phyloP scores from a whole-genome alignment of 805 yeast species.

The Ogataea naganishii region DNA sequence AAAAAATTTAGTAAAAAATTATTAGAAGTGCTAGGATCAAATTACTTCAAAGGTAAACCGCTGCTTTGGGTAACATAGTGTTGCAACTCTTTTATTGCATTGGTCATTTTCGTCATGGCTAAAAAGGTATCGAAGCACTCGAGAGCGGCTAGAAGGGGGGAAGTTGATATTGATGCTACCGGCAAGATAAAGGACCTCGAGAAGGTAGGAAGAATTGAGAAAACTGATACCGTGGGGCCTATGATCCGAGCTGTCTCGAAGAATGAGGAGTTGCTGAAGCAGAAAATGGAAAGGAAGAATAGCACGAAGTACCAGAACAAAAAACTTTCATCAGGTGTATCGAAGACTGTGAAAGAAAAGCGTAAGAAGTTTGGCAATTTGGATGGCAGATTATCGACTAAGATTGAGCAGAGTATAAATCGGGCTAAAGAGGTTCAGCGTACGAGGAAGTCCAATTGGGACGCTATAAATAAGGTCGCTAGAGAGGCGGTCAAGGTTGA shows the following conservation, averaged over 20 bases:
- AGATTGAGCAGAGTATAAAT: constrained; percentile 55
- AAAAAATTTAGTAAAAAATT: too few relatives aligned
- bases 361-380: constrained; percentile 41
- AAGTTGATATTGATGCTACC: constrained; percentile 27
- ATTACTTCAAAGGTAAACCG: too few relatives aligned
- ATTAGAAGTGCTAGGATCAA: too few relatives aligned
- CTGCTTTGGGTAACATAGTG: too few relatives aligned
- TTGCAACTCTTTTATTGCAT: too few relatives aligned
- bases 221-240: constrained; percentile 51
- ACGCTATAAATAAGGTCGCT: constrained; percentile 46
- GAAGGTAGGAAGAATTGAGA: constrained; percentile 48
- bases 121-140: constrained; percentile 51
- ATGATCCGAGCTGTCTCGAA: constrained; percentile 55
- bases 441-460: constrained; percentile 69
- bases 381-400: constrained; percentile 48
- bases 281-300: constrained; percentile 37
- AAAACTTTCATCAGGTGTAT: constrained; percentile 14
- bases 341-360: constrained; percentile 25
- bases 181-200: constrained; percentile 39
- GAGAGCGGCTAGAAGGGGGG: constrained; percentile 72
- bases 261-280: constrained; percentile 52
- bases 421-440: constrained; percentile 55
- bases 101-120: constrained; percentile 20
- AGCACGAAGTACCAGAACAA: constrained; percentile 18
- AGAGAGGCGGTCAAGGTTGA: constrained; percentile 12